Base-by-base conservation (phyloP, 2,329 filamentous ascomycete species). In the Gaeumannomyces tritici region DNA sequence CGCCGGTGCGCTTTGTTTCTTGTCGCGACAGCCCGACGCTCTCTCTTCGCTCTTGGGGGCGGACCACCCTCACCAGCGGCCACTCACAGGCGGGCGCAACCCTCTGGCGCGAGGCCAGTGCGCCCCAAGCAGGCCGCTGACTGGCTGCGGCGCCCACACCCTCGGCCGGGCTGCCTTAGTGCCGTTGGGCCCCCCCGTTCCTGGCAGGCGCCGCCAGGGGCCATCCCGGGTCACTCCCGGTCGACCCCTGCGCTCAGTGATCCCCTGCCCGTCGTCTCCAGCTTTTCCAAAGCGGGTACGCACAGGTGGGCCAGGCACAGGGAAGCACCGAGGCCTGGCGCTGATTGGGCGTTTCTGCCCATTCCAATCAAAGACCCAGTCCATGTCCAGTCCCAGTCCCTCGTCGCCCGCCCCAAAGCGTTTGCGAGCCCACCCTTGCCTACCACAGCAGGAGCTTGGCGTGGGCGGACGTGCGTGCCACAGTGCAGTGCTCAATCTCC, bases 191-290 rank as follows among this genome's bases (percentile, higher is more conserved):
- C 21, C 42, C 42, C 42, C 42, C 42, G 58, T 60, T 60, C 58
- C 58, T 60, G 58, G 31, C 58, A 60, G 58, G 33, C 47, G 35
- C 31, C 31, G 31, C 27, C 58, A 35, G 47, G 58, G 58, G 26
- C 33, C 58, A 60, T 47, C 58, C 58, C 58, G 33, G 58, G 33
- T 27, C 21, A 51, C 31, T 60, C 58, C 58, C 58, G 58, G 58
- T 28, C 24, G 33, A 60, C 58, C 58, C 58, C 26, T 60, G 58
- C 56, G 18, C 28, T 28, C 24, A n/a, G 21, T n/a, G 42, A 51
- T 11, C 42, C 42, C 42, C 11, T 51, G 42, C 5, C 42, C 21
- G 42, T 51, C 42, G 42, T 51, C 42, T 51, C 42, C 42, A 51
- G 42, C 42, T 51, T 51, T 51, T 51, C 21, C 42, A n/a, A 18